Conservation (phyloP, 306 rosid genomes). For the Malus sieversii region DNA sequence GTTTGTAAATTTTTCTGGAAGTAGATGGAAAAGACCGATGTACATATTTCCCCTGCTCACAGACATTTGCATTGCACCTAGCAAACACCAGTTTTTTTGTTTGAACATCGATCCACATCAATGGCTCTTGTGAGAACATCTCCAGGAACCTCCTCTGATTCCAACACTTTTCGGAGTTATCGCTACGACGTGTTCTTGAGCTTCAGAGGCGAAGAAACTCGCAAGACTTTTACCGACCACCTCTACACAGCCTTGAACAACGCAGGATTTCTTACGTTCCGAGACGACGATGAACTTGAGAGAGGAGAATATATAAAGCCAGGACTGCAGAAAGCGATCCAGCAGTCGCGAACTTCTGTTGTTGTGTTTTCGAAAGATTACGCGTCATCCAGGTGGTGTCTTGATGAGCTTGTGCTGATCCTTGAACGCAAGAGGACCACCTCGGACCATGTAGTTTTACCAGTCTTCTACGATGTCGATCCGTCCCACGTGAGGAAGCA, state of each 20-base stretch:
- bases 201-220: background rate
- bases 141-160: background rate
- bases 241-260: background rate
- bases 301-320: background rate
- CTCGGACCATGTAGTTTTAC: background rate
- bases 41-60: too few relatives aligned
- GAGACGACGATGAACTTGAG: background rate
- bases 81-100: background rate
- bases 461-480: background rate
- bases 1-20: too few relatives aligned
- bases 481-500: background rate
- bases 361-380: background rate
- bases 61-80: too few relatives aligned
- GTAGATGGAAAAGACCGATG: too few relatives aligned
- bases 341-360: background rate
- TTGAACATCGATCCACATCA: rapidly evolving
- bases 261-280: background rate
- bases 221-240: background rate
- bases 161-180: background rate
- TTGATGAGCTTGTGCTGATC: background rate
- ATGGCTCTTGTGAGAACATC: background rate
- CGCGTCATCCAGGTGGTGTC: background rate
- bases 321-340: background rate
- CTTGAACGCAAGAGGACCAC: background rate
- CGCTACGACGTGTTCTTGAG: too few relatives aligned